Conservation (phyloP, 306 rosid species). For the Gynostemma pentaphyllum region DNA sequence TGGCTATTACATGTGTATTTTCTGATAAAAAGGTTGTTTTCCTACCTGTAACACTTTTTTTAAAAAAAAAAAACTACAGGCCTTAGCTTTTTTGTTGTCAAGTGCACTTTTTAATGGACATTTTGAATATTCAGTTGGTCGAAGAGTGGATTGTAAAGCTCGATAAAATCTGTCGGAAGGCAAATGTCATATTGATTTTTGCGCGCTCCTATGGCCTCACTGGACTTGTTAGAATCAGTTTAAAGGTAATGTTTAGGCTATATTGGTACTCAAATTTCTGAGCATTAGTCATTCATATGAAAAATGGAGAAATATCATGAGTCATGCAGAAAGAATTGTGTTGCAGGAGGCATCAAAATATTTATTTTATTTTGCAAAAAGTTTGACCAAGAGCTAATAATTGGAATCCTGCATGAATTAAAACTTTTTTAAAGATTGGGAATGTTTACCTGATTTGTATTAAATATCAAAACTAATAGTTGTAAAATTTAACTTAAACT, state of each 20-base stretch:
- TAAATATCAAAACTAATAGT: background rate
- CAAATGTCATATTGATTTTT: slow-evolving; percentile 62
- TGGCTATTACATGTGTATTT: background rate
- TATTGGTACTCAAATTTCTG: background rate
- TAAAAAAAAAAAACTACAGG: too few relatives aligned
- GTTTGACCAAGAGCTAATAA: background rate
- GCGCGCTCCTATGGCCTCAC: slow-evolving; percentile 97
- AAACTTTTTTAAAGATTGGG: background rate
- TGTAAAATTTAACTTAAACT: slow-evolving; percentile 11
- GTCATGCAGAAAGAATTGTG: background rate
- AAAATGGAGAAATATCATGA: background rate
- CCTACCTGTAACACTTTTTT: too few relatives aligned
- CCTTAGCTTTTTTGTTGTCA: too few relatives aligned
- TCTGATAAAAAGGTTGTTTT: background rate
- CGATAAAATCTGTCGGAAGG: slow-evolving; percentile 74
- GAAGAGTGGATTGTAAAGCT: slow-evolving; percentile 86
- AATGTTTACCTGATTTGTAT: background rate
- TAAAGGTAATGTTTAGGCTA: slow-evolving; percentile 43
- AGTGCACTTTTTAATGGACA: slow-evolving; percentile 12
- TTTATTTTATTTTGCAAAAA: background rate
- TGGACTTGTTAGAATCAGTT: slow-evolving; percentile 85
- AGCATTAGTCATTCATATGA: background rate
- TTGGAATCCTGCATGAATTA: background rate
- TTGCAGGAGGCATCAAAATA: background rate
- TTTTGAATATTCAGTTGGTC: slow-evolving; percentile 49